Evolutionary conservation across 192 early-diverging fungal species (phyloP).

Genomic region (Glomus cerebriforme): DNA sequence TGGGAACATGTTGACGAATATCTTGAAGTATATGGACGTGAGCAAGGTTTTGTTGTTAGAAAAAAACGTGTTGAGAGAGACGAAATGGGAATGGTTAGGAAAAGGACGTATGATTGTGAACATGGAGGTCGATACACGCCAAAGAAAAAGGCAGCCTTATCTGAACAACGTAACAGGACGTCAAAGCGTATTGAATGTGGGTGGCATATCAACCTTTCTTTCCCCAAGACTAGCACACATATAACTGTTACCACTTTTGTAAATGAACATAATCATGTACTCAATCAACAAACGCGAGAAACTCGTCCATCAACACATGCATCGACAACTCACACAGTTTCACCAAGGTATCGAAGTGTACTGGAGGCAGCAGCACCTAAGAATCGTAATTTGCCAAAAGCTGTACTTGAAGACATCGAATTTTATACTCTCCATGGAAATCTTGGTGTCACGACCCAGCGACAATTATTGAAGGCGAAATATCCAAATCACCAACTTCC

Average conservation of each 20-base stretch:
- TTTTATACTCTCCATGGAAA: constrained; percentile 32
- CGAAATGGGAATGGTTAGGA: constrained; percentile 30
- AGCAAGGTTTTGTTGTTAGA: constrained; percentile 32
- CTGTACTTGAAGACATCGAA: constrained; percentile 31
- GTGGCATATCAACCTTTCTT: constrained; percentile 35
- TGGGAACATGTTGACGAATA: constrained; percentile 33
- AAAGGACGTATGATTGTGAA: constrained; percentile 34
- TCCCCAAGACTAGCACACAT: constrained; percentile 29
- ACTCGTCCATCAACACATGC: constrained; percentile 7
- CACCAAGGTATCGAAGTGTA: constrained; percentile 26
- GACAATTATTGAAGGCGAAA: constrained; percentile 32
- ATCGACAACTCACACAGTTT: neutral
- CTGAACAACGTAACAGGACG: constrained; percentile 30
- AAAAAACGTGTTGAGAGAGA: constrained; percentile 34
- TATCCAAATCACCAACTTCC: constrained; percentile 31
- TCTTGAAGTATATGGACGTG: constrained; percentile 28
- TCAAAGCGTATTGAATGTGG: constrained; percentile 33
- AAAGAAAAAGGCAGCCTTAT: constrained; percentile 30
- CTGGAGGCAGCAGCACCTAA: constrained; percentile 29
- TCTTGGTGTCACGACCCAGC: constrained; percentile 24
- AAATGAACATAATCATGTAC: constrained; percentile 34
- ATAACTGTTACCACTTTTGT: constrained; percentile 34
- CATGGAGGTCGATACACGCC: constrained; percentile 33
- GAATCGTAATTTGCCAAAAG: constrained; percentile 26
- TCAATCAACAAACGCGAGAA: constrained; percentile 27